Evolutionary conservation across 2,329 filamentous ascomycete genomes (phyloP).

Genomic region (Monilinia polystroma): DNA sequence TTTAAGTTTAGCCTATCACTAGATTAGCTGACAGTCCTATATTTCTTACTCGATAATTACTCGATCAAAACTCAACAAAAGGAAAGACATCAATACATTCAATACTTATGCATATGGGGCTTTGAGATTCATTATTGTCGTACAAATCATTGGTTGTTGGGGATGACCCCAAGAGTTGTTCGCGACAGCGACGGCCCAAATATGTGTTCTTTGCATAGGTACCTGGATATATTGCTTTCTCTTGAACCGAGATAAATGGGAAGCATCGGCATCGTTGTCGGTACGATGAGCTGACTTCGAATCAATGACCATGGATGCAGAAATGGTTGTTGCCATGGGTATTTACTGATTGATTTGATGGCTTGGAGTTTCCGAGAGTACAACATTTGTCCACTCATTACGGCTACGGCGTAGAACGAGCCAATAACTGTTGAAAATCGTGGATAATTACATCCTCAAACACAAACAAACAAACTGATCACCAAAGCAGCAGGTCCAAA

Average conservation of each 20-base stretch:
- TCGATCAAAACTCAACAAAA: not conserved
- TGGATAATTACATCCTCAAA: not conserved
- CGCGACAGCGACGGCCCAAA: not conserved
- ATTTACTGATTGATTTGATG: not conserved
- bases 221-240: not conserved
- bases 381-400: not conserved
- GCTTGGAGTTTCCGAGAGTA: not conserved
- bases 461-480: not conserved
- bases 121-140: not conserved
- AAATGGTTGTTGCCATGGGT: not conserved
- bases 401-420: not conserved
- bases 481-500: not conserved
- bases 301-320: not conserved
- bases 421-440: not conserved
- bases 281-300: not conserved
- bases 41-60: conserved; percentile 13
- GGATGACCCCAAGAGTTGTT: not conserved
- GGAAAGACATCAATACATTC: not conserved
- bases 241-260: not conserved
- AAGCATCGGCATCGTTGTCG: conserved; percentile 1
- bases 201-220: not conserved
- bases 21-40: not conserved
- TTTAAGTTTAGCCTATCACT: conserved; percentile 15
- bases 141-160: conserved; percentile 3
- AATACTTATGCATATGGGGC: not conserved